Base-by-base conservation (phyloP, 2,329 filamentous ascomycete genomes). In the Monosporascus ibericus region DNA sequence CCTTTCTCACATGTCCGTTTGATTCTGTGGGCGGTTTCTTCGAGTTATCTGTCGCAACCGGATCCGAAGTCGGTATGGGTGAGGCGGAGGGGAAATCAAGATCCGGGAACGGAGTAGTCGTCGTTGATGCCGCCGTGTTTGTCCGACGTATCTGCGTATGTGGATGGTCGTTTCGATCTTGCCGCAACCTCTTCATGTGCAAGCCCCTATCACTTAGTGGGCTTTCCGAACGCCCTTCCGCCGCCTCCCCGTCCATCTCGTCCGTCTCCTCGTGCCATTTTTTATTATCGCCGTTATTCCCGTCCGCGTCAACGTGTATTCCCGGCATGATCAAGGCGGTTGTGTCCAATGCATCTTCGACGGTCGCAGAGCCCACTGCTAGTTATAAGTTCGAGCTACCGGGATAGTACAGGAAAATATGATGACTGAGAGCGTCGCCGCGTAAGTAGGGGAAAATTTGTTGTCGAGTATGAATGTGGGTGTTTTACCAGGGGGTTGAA, bases 1-100 rank as follows among this genome's bases (percentile, higher is more conserved):
- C 48, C 27, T 60, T 63, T 48, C 61, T 66, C 40, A 46, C 58
- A 48, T 48, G 40, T 6, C 52, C 52, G 22, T 44, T 48, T 6
- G 63, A 66, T 51, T 54, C 55, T 14, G 60, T 53, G 40, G 59
- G 58, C 30, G 60, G 52, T 48, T 60, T 62, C 22, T 27, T 46
- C 17, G 38, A 6, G 22, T 4, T 22, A 6, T 42, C 39, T 17
- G 7, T 17, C 25, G 44, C 44, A 24, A 6, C 38, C 24, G 48
- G n/a, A 22, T 44, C 48, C n/a, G 34, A 20, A 30, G 27, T 22
- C 27, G 52, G 17, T 15, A 42, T 47, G 20, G 48, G 17, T 18
- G 27, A 20, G 14, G 51, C 30, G 25, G 48, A 46, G 20, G 7
- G 7, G 14, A 15, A 7, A 6, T 46, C 42, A 22, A 46, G 42